Conservation (phyloP, 129 eudicot genomes). For the Ambrosia trifida region DNA sequence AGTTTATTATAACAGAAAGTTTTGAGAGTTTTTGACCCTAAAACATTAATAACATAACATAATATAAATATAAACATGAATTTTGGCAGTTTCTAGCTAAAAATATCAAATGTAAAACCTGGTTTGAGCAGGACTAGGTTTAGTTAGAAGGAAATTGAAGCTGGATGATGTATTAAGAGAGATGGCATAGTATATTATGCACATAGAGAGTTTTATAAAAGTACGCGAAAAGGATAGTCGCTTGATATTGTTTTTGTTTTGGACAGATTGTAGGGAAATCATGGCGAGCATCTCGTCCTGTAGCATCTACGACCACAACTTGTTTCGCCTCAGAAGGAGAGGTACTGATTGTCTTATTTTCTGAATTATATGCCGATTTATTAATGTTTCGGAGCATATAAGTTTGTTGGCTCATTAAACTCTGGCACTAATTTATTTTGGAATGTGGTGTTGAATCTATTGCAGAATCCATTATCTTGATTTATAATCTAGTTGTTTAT, state of each 20-base stretch:
- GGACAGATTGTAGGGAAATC: slow-evolving; percentile 56
- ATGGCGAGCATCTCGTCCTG: slow-evolving; percentile 36
- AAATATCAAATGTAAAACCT: too few relatives aligned
- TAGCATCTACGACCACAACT: slow-evolving; percentile 31
- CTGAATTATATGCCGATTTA: background rate
- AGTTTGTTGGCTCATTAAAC: slow-evolving; percentile 11
- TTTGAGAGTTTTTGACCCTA: slow-evolving; percentile 11
- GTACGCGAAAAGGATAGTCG: background rate
- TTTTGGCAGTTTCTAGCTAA: too few relatives aligned
- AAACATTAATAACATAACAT: too few relatives aligned
- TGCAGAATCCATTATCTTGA: background rate
- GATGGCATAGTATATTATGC: too few relatives aligned
- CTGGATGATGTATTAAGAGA: too few relatives aligned
- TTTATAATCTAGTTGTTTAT: slow-evolving; percentile 1
- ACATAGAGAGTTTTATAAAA: too few relatives aligned
- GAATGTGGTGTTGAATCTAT: slow-evolving; percentile 10
- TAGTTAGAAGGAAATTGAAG: too few relatives aligned
- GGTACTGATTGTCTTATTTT: slow-evolving; percentile 36
- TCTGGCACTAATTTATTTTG: slow-evolving; percentile 8
- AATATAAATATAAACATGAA: too few relatives aligned
- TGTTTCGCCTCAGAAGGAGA: slow-evolving; percentile 46
- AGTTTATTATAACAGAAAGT: background rate
- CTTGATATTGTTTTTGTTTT: slow-evolving; percentile 17
- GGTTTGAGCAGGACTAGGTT: too few relatives aligned
- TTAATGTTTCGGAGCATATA: slow-evolving; percentile 12